Evolutionary conservation across 2,329 filamentous ascomycete species (phyloP).

Genomic region (Drechslerella coelobrocha): DNA sequence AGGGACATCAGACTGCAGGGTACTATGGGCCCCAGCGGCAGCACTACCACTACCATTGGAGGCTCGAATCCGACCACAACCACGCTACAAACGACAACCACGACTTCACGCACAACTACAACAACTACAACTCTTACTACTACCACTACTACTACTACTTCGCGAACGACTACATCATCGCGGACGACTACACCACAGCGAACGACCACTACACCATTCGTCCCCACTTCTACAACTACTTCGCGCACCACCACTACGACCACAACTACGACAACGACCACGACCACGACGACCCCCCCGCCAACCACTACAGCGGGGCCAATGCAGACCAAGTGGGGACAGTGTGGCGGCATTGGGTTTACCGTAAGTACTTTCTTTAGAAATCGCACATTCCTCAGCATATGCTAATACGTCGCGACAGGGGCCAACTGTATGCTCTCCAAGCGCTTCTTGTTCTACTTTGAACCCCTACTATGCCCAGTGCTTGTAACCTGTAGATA

Average conservation of each 20-base stretch:
- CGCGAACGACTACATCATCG: constrained; percentile 18
- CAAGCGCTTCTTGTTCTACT: constrained; percentile 44
- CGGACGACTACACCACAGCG: constrained; percentile 5
- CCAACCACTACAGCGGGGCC: constrained; percentile 12
- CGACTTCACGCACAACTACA: constrained; percentile 9
- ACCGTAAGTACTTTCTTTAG: constrained; percentile 24
- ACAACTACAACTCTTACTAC: constrained; percentile 6
- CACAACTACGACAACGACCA: constrained; percentile 24
- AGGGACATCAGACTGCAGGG: constrained; percentile 51
- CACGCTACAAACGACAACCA: constrained; percentile 9
- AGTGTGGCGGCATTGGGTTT: constrained; percentile 39
- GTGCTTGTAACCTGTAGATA: constrained; percentile 28
- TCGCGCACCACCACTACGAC: constrained; percentile 13
- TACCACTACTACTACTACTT: constrained; percentile 19
- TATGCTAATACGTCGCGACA: constrained; percentile 18
- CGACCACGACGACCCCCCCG: constrained; percentile 20
- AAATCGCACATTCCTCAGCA: not conserved
- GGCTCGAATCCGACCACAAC: constrained; percentile 26
- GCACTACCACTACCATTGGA: constrained; percentile 39
- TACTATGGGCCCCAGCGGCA: constrained; percentile 40
- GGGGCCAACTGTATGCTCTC: constrained; percentile 34
- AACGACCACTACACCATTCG: constrained; percentile 8
- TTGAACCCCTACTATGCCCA: constrained; percentile 48
- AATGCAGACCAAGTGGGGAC: constrained; percentile 41
- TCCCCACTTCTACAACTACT: constrained; percentile 2